phyloP scores from a whole-genome alignment of 257 asterid species.

The Lavandula angustifolia region DNA sequence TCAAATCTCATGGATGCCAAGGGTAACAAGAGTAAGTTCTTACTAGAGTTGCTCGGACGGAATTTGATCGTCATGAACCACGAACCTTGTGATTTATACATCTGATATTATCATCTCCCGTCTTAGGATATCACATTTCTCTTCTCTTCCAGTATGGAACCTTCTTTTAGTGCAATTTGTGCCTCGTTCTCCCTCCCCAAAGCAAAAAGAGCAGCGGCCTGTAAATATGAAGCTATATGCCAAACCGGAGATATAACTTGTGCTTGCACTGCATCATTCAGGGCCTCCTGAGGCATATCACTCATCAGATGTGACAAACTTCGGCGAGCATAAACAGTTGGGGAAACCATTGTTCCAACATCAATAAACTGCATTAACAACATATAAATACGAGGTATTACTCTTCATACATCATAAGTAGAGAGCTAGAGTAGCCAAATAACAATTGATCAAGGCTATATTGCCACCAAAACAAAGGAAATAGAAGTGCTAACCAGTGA shows the following conservation, averaged over 20 bases:
- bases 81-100: slow-evolving; percentile 30
- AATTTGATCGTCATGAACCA: slow-evolving; percentile 24
- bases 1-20: slow-evolving; percentile 31
- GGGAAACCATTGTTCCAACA: slow-evolving; percentile 73
- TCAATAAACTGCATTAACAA: slow-evolving; percentile 57
- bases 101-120: slow-evolving; percentile 6
- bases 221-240: slow-evolving; percentile 72
- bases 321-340: slow-evolving; percentile 67
- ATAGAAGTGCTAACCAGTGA: slow-evolving; percentile 44
- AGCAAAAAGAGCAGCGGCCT: slow-evolving; percentile 65
- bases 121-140: slow-evolving; percentile 43
- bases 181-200: slow-evolving; percentile 73
- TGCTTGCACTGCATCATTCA: slow-evolving; percentile 70
- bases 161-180: slow-evolving; percentile 69
- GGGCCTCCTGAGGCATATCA: slow-evolving; percentile 65
- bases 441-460: no score
- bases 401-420: not conserved
- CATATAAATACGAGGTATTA: not conserved
- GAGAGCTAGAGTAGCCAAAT: no score
- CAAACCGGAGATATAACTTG: slow-evolving; percentile 72
- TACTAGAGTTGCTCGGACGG: no score
- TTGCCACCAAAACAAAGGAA: not conserved
- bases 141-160: slow-evolving; percentile 64
- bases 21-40: no score
- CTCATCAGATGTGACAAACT: slow-evolving; percentile 63